A percentile compares a stretch with the other conserved stretches of the same genome.
Conservation (phyloP, 2,329 filamentous ascomycete species). For the Cladosporium halotolerans region DNA sequence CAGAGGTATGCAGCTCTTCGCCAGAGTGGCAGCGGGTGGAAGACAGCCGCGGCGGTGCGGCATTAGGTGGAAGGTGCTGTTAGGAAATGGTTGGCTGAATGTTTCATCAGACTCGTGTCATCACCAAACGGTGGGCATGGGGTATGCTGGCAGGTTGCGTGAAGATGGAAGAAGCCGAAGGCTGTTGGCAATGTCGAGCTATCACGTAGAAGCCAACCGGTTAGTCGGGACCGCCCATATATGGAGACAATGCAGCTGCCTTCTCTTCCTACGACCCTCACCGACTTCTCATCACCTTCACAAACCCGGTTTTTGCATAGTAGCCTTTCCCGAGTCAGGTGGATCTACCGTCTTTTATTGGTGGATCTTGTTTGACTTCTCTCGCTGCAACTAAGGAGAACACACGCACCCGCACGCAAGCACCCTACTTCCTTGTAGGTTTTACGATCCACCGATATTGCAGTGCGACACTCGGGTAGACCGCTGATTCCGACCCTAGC, state of each 20-base stretch:
- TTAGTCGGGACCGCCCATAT: neutral
- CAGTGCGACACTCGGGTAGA: slow-evolving; percentile 4
- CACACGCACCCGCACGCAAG: slow-evolving; percentile 4
- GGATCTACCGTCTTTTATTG: slow-evolving; percentile 6
- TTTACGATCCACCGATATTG: neutral
- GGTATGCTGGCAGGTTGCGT: slow-evolving; percentile 6
- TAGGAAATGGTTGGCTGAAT: neutral
- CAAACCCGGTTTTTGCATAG: slow-evolving; percentile 1
- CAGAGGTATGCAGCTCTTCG: slow-evolving; percentile 2
- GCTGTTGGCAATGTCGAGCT: neutral
- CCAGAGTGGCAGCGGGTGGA: slow-evolving; percentile 1
- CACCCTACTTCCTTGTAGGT: slow-evolving; percentile 10
- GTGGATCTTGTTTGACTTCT: slow-evolving; percentile 3
- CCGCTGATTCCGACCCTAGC: slow-evolving; percentile 5
- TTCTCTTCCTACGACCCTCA: neutral
- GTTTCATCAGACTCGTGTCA: too few species aligned
- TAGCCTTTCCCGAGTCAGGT: neutral
- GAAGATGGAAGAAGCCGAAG: neutral
- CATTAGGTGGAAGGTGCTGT: neutral
- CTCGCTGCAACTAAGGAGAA: neutral
- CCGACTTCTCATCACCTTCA: slow-evolving; percentile 4
- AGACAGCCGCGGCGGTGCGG: slow-evolving; percentile 1
- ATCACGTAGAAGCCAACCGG: neutral
- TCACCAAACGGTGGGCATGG: neutral
- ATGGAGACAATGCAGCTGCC: slow-evolving; percentile 8